Base-by-base conservation (phyloP, 140 eudicot genomes). In the Erigeron philadelphicus region DNA sequence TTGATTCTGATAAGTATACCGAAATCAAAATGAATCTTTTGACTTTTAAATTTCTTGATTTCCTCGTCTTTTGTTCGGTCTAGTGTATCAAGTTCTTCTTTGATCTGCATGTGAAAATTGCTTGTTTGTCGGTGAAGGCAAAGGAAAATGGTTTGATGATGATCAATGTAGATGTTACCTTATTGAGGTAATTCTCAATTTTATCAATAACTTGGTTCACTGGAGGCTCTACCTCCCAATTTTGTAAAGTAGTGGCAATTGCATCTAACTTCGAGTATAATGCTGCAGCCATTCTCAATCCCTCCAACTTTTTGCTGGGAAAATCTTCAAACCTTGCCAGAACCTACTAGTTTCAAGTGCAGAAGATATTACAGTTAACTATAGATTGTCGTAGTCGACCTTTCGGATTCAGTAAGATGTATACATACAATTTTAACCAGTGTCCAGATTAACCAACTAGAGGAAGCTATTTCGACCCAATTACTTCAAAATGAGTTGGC, bases 41-140 rank as follows among this genome's bases (percentile, higher is more conserved):
- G 95, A 75, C 86, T 81, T 62, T 79, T 77, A 21, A 91, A 84
- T 74, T 78, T 88, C 90, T 88, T 91, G 55, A 86, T 31, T 78
- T 91, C 98, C 46, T 91, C 96, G 17, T 91, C 98, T 76, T 91
- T 91, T 2, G 96, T 88, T 64, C 96, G 76, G 65, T 91, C 98
- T 66, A 91, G 61, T 21, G 82, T 66, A 56, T 91, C 98, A 54
- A 91, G 11, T 53, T 91, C 96, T 74, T 69, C 86, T 79, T 91
- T 91, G 76, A 91, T 84, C 97, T 91, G 63, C 47, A 74, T 31
- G 42, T 44, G 38, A 41, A 25, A 47, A 71, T 21, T 57, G 4
- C 35, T 43, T 41, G 52, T 73, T 55, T 42, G 59, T 88, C 62
- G 80, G 72, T 23, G 61, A 61, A 0, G 10, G 13, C 63, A 54